phyloP scores from a whole-genome alignment of 169 alveolate species.

The Eimeria sp. region DNA sequence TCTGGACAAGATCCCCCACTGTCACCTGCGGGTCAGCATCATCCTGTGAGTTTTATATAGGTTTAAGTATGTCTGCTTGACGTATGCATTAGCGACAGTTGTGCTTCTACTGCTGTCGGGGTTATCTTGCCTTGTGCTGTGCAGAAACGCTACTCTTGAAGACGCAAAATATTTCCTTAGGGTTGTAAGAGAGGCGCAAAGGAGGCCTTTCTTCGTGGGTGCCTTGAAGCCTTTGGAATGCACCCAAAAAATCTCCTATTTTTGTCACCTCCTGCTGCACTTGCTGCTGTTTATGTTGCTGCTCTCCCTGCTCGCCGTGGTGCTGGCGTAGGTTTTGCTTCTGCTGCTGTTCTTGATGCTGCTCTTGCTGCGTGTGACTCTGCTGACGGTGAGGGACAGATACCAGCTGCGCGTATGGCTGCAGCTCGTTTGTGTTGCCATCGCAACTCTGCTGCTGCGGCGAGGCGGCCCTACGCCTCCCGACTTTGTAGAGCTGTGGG shows the following conservation, averaged over 20 bases:
- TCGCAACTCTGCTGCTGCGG: background rate
- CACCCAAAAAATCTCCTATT: background rate
- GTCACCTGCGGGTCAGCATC: slow-evolving; percentile 86
- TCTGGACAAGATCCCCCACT: slow-evolving; percentile 93
- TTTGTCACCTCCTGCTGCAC: slow-evolving; percentile 42
- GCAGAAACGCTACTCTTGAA: slow-evolving; percentile 79
- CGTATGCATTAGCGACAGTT: background rate
- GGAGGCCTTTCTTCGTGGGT: slow-evolving; percentile 60
- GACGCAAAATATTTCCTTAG: slow-evolving; percentile 72
- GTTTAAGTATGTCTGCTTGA: background rate
- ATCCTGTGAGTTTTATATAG: background rate
- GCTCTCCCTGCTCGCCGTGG: background rate
- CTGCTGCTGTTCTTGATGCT: background rate
- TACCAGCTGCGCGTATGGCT: background rate
- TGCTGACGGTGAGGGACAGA: background rate
- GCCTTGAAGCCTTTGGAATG: slow-evolving; percentile 17
- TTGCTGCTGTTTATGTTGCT: slow-evolving; percentile 8
- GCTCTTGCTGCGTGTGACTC: background rate
- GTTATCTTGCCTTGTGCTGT: slow-evolving; percentile 73
- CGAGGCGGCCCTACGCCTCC: slow-evolving; percentile 9
- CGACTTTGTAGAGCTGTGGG: background rate
- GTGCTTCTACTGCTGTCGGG: background rate
- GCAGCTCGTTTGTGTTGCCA: background rate
- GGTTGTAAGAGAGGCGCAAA: slow-evolving; percentile 49
- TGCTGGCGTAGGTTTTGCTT: background rate